Conservation (phyloP, 768 basidiomycete genomes). For the Hygrophorus russula region DNA sequence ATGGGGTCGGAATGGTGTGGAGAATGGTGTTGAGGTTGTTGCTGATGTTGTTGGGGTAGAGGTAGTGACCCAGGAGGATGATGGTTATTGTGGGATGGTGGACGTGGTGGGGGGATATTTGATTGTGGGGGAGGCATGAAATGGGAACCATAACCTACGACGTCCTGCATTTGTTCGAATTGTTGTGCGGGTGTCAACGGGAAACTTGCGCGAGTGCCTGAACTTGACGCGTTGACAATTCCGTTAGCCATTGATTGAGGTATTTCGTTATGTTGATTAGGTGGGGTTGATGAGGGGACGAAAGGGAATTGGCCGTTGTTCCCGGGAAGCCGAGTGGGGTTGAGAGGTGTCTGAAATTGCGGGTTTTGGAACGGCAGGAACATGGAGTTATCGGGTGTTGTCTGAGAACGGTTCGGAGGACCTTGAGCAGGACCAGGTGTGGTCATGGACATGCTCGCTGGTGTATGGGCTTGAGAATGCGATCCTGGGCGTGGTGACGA, state of each 20-base stretch:
- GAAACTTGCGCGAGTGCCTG: constrained; percentile 32
- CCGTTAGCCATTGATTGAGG: constrained; percentile 26
- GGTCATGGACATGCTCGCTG: constrained; percentile 25
- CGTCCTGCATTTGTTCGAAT: constrained; percentile 40
- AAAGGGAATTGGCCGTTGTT: constrained; percentile 30
- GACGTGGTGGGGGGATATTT: constrained; percentile 20
- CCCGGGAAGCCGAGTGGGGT: constrained; percentile 23
- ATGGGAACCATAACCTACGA: constrained; percentile 19
- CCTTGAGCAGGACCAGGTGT: constrained; percentile 27
- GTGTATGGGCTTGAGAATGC: constrained; percentile 26
- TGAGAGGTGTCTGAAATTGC: constrained; percentile 17
- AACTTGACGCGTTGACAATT: constrained; percentile 25
- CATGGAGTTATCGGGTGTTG: constrained; percentile 34
- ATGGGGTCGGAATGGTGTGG: constrained; percentile 32
- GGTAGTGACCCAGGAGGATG: constrained; percentile 14
- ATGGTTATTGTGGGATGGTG: constrained; percentile 31
- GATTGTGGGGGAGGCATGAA: constrained; percentile 25
- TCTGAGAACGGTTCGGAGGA: constrained; percentile 28
- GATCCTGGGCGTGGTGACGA: constrained; percentile 31
- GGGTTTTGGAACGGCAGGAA: constrained; percentile 31
- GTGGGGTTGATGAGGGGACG: constrained; percentile 35
- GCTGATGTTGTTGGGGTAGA: constrained; percentile 20
- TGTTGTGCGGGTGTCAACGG: constrained; percentile 55
- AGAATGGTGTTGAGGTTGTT: constrained; percentile 23
- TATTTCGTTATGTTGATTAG: constrained; percentile 31